Evolutionary conservation across 2,329 filamentous ascomycete genomes (phyloP), one percentile per base, ranked within the genome.

Genomic region (Pseudocercospora macadamiae): DNA sequence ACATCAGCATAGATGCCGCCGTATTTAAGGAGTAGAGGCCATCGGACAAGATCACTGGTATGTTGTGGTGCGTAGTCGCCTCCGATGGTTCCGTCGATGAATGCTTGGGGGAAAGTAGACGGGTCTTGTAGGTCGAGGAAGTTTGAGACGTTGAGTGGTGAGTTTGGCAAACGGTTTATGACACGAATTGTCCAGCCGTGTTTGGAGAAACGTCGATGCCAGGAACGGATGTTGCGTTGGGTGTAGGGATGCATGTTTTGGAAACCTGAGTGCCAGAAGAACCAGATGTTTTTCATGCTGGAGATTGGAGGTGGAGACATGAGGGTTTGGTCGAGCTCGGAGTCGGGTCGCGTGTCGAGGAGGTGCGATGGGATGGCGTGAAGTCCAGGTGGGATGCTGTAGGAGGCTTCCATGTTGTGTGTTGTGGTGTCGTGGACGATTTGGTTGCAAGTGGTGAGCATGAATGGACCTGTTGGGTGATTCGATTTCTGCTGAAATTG

Each of bases 1-100:
- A 83, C 83, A 63, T 86, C 83, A 0, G 82, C 79, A 64, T 85
- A 86, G 0, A 85, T 76, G 25, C 83, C 84, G 47, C 84, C 83
- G 62, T 85, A 83, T 55, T 72, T 77, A 9, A 84, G 74, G n/a
- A 86, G 70, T 10, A 86, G 72, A 2, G 84, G 83, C 64, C 76
- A 85, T 1, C 83, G 79, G 3, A 86, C 80, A 1, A 87, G 78
- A 59, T 87, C 84, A 0, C 82, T 84, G 0, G 76, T 81, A 65
- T 86, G 83, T 64, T 86, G 83, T 2, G 73, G 70, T 0, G 77
- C 78, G 68, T 83, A 83, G 7, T 71, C 70, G 12, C 84, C 83
- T 3, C 72, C 73, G 5, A 86, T 73, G 0, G 75, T 77, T 5
- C 77, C 76, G n/a, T 83, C 73, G 5, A 70, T 68, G 65, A 85